phyloP scores from a whole-genome alignment of 257 asterid genomes.

The Thymus mandschuricus region DNA sequence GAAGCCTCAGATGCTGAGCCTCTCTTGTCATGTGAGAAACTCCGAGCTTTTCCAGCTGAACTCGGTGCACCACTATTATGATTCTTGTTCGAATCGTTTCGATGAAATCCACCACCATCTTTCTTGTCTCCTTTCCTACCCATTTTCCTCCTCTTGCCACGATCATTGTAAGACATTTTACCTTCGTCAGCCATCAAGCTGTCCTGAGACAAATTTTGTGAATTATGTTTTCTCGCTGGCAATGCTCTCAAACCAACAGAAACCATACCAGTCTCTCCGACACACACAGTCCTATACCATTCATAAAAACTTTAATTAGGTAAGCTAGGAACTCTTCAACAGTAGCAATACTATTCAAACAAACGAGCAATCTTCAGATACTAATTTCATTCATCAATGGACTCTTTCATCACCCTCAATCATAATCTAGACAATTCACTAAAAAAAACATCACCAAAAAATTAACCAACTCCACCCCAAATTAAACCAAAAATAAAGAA shows the following conservation, averaged over 20 bases:
- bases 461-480: not conserved
- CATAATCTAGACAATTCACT: not conserved
- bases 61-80: constrained; percentile 31
- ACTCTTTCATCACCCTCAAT: too few species aligned
- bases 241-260: constrained; percentile 62
- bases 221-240: constrained; percentile 43
- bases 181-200: constrained; percentile 41
- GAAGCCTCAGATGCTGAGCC: constrained; percentile 43
- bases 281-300: constrained; percentile 27
- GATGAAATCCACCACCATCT: constrained; percentile 40
- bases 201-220: constrained; percentile 34
- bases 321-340: not conserved
- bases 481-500: not conserved
- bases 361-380: not conserved
- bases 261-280: constrained; percentile 41
- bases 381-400: too few species aligned
- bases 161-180: constrained; percentile 34
- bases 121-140: constrained; percentile 57
- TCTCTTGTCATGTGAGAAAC: constrained; percentile 39
- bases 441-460: not conserved
- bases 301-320: constrained; percentile 17
- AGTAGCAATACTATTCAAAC: not conserved
- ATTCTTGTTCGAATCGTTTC: constrained; percentile 43
- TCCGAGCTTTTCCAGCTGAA: constrained; percentile 34
- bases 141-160: constrained; percentile 52